A percentile compares a stretch with the other conserved stretches of the same genome.
phyloP scores from a whole-genome alignment of 1,139 yeast species.

The Taphrina confusa region DNA sequence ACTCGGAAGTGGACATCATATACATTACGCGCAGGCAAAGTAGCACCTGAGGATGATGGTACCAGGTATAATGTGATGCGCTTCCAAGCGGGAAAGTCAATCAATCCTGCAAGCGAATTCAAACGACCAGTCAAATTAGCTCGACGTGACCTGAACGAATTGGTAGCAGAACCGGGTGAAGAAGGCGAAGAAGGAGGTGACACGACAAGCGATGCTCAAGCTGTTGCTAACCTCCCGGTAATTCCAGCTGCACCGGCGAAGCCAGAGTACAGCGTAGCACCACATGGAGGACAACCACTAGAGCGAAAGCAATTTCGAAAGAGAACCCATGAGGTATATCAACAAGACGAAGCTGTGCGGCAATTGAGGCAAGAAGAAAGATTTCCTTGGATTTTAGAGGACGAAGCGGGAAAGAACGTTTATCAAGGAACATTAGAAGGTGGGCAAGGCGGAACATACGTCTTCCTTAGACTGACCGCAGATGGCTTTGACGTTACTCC shows the following conservation, averaged over 20 bases:
- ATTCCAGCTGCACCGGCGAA: conserved; percentile 18
- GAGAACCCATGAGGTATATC: conserved; percentile 80
- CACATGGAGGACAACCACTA: conserved; percentile 81
- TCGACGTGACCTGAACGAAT: conserved; percentile 75
- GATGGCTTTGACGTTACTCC: conserved; percentile 38
- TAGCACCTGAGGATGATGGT: conserved; percentile 69
- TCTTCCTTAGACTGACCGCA: conserved; percentile 53
- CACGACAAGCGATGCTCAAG: conserved; percentile 38
- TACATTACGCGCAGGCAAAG: conserved; percentile 66
- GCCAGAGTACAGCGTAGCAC: conserved; percentile 59
- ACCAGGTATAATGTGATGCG: conserved; percentile 78
- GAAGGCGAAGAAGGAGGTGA: conserved; percentile 46
- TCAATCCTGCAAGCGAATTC: conserved; percentile 71
- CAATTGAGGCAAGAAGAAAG: conserved; percentile 89
- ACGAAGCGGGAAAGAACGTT: conserved; percentile 88
- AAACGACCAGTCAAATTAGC: conserved; percentile 82
- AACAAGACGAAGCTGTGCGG: conserved; percentile 77
- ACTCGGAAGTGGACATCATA: conserved; percentile 55
- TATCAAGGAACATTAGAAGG: conserved; percentile 98
- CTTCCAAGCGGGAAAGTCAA: conserved; percentile 70
- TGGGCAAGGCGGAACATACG: conserved; percentile 83
- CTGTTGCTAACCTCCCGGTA: conserved; percentile 25
- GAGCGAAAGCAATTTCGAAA: conserved; percentile 66
- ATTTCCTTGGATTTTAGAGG: conserved; percentile 97
- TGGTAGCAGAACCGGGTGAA: conserved; percentile 37